These are phyloP conservation scores for Oenanthe sinensis DNA, from an alignment of 129 eudicot species.

Conservation along the genomic window DNA sequence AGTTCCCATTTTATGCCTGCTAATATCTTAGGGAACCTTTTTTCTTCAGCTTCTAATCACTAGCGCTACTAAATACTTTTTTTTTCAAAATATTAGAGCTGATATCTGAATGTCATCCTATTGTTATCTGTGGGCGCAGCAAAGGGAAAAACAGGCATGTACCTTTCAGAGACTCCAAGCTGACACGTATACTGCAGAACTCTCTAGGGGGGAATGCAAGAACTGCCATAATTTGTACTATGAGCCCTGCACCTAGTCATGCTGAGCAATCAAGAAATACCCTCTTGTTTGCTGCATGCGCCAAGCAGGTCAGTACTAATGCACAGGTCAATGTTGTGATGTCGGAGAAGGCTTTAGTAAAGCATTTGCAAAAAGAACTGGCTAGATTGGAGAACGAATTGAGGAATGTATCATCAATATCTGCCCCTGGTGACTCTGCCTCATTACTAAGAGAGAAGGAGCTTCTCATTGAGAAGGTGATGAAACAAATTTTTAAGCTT, in stretches of 20 bases:
- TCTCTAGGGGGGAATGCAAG: conserved; percentile 92
- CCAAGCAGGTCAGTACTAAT: conserved; percentile 70
- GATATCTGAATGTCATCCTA: not conserved
- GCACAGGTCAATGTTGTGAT: conserved; percentile 82
- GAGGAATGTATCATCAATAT: conserved; percentile 21
- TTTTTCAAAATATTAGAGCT: not conserved
- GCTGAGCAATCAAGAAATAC: conserved; percentile 92
- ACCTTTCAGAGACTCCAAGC: conserved; percentile 90
- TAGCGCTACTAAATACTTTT: not conserved
- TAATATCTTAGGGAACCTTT: not conserved
- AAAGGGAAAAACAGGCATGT: conserved; percentile 62
- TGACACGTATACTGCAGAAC: conserved; percentile 87
- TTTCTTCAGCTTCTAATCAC: not conserved
- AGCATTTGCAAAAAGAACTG: conserved; percentile 64
- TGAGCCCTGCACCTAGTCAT: conserved; percentile 81
- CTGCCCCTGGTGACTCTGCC: conserved; percentile 25
- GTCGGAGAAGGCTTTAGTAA: conserved; percentile 79
- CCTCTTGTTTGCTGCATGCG: conserved; percentile 75
- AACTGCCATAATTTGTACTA: conserved; percentile 81
- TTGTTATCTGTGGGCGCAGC: conserved; percentile 33
- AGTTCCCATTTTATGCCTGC: not conserved
- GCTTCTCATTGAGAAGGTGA: conserved; percentile 65
- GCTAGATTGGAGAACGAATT: conserved; percentile 55
- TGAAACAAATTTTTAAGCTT: not conserved
- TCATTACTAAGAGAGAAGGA: conserved; percentile 52